These are phyloP conservation scores for Marvania coccoides DNA, from an alignment of 139 green algal species.

Conservation along the genomic window DNA sequence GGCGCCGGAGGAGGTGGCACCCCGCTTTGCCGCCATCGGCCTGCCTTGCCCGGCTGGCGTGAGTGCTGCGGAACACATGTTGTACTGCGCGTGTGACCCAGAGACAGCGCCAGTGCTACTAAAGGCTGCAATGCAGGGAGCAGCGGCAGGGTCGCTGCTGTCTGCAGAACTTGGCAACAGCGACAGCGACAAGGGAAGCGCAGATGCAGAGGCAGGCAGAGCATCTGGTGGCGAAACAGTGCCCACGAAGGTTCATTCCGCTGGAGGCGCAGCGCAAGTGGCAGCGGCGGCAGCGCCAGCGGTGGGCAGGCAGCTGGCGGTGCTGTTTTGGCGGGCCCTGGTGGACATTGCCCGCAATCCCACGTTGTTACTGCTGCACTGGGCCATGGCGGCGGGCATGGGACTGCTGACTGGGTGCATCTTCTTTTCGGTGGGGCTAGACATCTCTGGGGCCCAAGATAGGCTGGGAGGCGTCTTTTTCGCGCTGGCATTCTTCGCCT, in stretches of 20 bases:
- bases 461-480: constrained; percentile 66
- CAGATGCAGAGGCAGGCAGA: background rate
- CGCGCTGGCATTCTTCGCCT: constrained; percentile 60
- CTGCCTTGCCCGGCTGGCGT: constrained; percentile 27
- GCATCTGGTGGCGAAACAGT: no score
- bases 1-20: constrained; percentile 4
- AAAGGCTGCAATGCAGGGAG: background rate
- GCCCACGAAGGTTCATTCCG: background rate
- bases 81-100: constrained; percentile 29
- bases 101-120: constrained; percentile 19
- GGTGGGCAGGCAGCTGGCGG: constrained; percentile 37
- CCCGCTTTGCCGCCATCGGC: constrained; percentile 17
- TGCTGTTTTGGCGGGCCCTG: constrained; percentile 58
- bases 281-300: background rate
- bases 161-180: background rate
- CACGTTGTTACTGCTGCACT: constrained; percentile 54
- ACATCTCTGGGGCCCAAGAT: constrained; percentile 60
- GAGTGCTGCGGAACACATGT: constrained; percentile 42
- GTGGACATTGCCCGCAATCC: constrained; percentile 66
- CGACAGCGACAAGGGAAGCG: background rate
- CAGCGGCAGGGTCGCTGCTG: background rate
- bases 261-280: background rate
- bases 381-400: constrained; percentile 38
- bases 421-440: constrained; percentile 47
- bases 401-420: constrained; percentile 54